Percentiles rank a stretch among this genome's conserved stretches.
Evolutionary conservation across 2,329 filamentous ascomycete genomes (phyloP).

Genomic region (Fusarium subglutinans): DNA sequence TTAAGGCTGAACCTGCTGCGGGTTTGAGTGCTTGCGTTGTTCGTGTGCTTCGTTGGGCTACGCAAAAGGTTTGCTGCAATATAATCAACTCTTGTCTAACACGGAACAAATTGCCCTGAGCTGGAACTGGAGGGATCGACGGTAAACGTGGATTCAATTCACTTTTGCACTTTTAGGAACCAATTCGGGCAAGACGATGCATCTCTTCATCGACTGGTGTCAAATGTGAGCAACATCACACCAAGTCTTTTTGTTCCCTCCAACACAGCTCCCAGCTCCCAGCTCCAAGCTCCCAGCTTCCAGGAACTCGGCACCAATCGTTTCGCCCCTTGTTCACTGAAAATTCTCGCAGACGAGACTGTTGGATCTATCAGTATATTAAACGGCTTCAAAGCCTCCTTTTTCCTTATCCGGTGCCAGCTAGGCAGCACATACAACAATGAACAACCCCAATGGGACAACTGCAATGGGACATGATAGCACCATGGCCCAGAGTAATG

Average conservation of each 20-base stretch:
- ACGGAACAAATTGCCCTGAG: constrained; percentile 10
- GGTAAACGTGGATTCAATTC: constrained; percentile 15
- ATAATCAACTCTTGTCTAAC: constrained; percentile 7
- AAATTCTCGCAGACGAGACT: background rate
- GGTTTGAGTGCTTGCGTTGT: constrained; percentile 28
- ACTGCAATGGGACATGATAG: constrained; percentile 45
- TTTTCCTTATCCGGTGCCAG: constrained; percentile 25
- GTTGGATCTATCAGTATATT: background rate
- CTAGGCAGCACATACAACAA: constrained; percentile 36
- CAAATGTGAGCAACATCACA: constrained; percentile 40
- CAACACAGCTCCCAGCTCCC: constrained; percentile 15
- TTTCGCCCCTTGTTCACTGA: constrained; percentile 7
- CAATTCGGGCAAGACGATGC: constrained; percentile 38
- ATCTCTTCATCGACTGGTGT: constrained; percentile 31
- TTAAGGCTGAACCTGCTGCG: constrained; percentile 19
- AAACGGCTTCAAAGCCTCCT: background rate
- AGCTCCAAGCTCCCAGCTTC: background rate
- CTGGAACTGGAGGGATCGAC: constrained; percentile 26
- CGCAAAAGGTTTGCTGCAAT: constrained; percentile 22
- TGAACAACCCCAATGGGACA: constrained; percentile 49
- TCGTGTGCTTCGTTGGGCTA: constrained; percentile 10
- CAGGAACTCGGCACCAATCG: constrained; percentile 9
- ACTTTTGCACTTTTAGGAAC: constrained; percentile 30
- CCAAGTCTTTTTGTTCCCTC: constrained; percentile 16
- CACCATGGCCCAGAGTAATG: constrained; percentile 45